A percentile compares a stretch with the other conserved stretches of the same genome.
Conservation (phyloP, 495 filamentous ascomycete species). For the Tuber indicum region DNA sequence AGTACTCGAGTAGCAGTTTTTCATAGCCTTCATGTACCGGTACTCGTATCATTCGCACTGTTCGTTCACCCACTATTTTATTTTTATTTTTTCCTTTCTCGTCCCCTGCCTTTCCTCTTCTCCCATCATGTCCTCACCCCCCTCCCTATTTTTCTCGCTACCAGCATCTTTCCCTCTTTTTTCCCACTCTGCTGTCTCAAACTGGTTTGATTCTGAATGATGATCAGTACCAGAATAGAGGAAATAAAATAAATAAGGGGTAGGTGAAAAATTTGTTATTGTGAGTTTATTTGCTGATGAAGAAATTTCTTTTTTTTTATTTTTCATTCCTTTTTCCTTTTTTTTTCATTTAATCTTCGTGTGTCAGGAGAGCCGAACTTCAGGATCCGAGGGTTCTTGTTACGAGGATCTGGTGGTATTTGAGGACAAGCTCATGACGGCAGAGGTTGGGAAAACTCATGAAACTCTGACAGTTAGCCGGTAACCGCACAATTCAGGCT, state of each 20-base stretch:
- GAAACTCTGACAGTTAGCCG: neutral
- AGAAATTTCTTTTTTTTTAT: neutral
- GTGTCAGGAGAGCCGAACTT: neutral
- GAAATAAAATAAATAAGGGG: constrained; percentile 1
- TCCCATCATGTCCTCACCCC: neutral
- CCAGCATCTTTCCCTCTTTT: neutral
- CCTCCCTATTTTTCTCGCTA: neutral
- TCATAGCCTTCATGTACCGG: neutral
- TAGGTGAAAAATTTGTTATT: neutral
- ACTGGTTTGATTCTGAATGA: neutral
- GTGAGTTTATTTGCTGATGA: constrained; percentile 3
- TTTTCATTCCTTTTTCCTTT: neutral
- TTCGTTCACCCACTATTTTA: constrained; percentile 1
- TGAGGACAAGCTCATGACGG: neutral
- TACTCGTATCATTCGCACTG: neutral
- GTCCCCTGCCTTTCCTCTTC: neutral
- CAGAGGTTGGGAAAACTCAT: neutral
- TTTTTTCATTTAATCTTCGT: neutral
- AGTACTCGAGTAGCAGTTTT: neutral
- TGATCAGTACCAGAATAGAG: neutral
- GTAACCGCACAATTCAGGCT: neutral
- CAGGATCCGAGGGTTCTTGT: neutral
- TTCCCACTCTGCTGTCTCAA: neutral
- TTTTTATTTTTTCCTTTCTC: constrained; percentile 2
- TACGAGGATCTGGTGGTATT: neutral